These are phyloP conservation scores for Komagataella pastoris DNA, from an alignment of 805 yeast genomes.

Conservation along the genomic window DNA sequence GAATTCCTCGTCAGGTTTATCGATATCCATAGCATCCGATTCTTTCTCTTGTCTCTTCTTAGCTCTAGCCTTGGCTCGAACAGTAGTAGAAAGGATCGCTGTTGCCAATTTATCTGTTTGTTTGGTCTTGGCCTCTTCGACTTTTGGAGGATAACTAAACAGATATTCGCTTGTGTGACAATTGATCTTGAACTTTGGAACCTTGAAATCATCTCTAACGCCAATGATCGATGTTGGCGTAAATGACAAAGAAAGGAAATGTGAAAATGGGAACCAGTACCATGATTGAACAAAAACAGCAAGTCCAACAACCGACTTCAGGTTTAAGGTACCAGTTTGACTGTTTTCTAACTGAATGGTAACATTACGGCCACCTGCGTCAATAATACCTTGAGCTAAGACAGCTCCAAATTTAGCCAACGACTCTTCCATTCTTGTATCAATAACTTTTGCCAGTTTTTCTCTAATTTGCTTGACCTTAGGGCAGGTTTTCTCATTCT, in stretches of 20 bases:
- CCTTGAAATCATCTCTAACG: conserved; percentile 70
- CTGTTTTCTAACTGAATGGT: conserved; percentile 82
- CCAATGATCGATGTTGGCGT: conserved; percentile 88
- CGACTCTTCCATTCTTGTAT: conserved; percentile 89
- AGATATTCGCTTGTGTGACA: conserved; percentile 71
- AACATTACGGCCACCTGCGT: conserved; percentile 98
- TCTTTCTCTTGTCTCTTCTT: conserved; percentile 41
- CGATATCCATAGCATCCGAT: conserved; percentile 10
- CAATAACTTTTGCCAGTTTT: conserved; percentile 58
- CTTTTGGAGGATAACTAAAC: conserved; percentile 84
- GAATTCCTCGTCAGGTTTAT: conserved; percentile 15
- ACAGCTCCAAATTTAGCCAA: conserved; percentile 97
- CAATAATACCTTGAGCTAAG: conserved; percentile 91
- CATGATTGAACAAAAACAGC: conserved; percentile 86
- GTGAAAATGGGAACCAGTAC: conserved; percentile 98
- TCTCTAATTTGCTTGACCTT: conserved; percentile 70
- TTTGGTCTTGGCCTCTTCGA: conserved; percentile 65
- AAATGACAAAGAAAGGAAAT: conserved; percentile 82
- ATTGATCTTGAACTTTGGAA: conserved; percentile 71
- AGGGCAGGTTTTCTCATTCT: conserved; percentile 72
- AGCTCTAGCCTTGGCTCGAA: conserved; percentile 87
- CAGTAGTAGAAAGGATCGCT: conserved; percentile 90
- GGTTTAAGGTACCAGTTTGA: conserved; percentile 82
- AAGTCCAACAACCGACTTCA: conserved; percentile 85
- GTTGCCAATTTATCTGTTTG: conserved; percentile 83